A percentile compares a stretch with the other conserved stretches of the same genome.
These are phyloP conservation scores for Phytophthora capsici DNA, from an alignment of 352 stramenopile species.

Conservation along the genomic window DNA sequence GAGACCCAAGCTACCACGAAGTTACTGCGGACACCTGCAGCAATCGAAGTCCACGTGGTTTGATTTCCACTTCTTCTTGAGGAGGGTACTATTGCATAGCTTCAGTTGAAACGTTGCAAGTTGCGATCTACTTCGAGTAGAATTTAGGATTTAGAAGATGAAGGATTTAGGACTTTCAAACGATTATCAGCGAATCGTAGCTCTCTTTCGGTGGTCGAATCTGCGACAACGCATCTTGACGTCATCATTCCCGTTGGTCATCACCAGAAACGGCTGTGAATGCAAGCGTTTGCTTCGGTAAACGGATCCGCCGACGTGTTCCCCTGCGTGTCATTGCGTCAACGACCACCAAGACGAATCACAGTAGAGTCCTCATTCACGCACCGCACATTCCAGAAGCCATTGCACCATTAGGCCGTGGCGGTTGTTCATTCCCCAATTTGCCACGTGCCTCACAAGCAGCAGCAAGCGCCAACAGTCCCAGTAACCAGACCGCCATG, in stretches of 20 bases:
- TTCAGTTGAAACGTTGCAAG: too few species aligned
- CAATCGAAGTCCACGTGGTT: too few species aligned
- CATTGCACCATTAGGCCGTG: not conserved
- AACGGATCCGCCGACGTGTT: slow-evolving; percentile 1
- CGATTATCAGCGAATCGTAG: slow-evolving; percentile 1
- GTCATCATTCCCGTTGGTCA: slow-evolving; percentile 1
- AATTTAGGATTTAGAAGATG: not conserved
- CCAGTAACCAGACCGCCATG: not conserved
- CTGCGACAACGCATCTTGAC: not conserved
- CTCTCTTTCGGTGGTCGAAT: slow-evolving; percentile 2
- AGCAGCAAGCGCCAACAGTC: not conserved
- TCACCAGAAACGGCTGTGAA: slow-evolving; percentile 3
- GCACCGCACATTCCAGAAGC: not conserved
- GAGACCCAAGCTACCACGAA: too few species aligned
- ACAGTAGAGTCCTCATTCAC: not conserved
- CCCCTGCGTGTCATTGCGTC: slow-evolving; percentile 3
- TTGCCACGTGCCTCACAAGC: slow-evolving; percentile 9
- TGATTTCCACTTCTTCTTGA: too few species aligned
- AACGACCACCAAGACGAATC: not conserved
- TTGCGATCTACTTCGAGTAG: too few species aligned
- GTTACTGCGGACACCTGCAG: too few species aligned
- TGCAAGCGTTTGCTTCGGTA: slow-evolving; percentile 4
- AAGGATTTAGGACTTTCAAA: too few species aligned
- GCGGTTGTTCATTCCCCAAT: slow-evolving; percentile 4
- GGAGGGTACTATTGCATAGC: too few species aligned